Conservation (phyloP, 1,284 basidiomycete species). For the Rhizoctonia solani region DNA sequence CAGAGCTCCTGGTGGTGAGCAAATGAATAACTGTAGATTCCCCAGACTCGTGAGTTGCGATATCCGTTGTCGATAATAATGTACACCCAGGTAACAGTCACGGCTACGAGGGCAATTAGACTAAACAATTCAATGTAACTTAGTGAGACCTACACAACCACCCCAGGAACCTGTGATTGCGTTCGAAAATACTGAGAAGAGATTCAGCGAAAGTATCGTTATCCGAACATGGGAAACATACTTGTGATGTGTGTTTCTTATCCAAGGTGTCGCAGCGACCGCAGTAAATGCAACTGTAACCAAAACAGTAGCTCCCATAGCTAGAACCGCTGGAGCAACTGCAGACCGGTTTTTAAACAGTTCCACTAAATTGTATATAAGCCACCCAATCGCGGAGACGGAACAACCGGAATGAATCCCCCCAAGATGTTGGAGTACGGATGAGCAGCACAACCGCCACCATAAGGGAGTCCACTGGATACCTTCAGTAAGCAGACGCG, state of each 20-base stretch:
- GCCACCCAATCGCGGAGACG: slow-evolving; percentile 57
- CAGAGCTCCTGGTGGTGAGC: slow-evolving; percentile 73
- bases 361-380: slow-evolving; percentile 60
- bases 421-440: slow-evolving; percentile 68
- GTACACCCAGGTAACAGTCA: slow-evolving; percentile 67
- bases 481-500: too few relatives aligned
- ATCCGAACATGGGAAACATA: slow-evolving; percentile 44
- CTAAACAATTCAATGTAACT: not conserved
- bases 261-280: slow-evolving; percentile 37
- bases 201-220: slow-evolving; percentile 23
- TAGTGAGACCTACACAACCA: slow-evolving; percentile 46
- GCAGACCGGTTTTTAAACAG: slow-evolving; percentile 59
- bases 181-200: slow-evolving; percentile 73
- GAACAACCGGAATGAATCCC: slow-evolving; percentile 75
- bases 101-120: slow-evolving; percentile 42
- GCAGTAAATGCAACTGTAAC: not conserved
- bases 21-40: slow-evolving; percentile 56
- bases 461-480: slow-evolving; percentile 68
- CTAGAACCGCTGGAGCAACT: slow-evolving; percentile 45
- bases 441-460: slow-evolving; percentile 64
- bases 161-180: slow-evolving; percentile 74
- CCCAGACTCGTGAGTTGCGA: slow-evolving; percentile 60
- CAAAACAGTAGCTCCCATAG: slow-evolving; percentile 17
- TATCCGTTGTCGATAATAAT: slow-evolving; percentile 67
- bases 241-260: slow-evolving; percentile 70